Evolutionary conservation across 2,329 filamentous ascomycete genomes (phyloP).

Genomic region (Byssoonygena ceratinophila): DNA sequence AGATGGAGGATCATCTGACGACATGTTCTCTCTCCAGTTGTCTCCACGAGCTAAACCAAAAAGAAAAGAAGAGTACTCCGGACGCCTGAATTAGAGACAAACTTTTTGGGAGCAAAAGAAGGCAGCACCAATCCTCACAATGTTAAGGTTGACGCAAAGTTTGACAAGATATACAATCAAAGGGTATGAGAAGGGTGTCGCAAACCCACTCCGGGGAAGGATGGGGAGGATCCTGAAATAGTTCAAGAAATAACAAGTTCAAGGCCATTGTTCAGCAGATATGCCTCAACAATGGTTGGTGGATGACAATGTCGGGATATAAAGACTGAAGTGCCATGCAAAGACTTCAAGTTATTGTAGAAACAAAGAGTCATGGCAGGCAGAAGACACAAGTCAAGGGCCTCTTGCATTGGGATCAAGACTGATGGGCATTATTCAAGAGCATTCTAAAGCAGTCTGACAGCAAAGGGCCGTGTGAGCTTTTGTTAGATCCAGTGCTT

Average conservation of each 20-base stretch:
- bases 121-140: neutral
- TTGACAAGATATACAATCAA: neutral
- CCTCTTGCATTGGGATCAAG: neutral
- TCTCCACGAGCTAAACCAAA: neutral
- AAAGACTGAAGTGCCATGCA: conserved; percentile 4
- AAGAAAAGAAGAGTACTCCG: neutral
- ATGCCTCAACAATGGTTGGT: conserved; percentile 25
- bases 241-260: conserved; percentile 32
- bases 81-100: neutral
- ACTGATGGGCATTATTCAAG: neutral
- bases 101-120: no score
- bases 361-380: neutral
- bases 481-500: neutral
- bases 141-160: neutral
- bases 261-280: conserved; percentile 22
- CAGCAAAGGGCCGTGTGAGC: conserved; percentile 1
- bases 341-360: neutral
- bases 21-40: neutral
- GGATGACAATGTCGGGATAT: neutral
- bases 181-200: neutral
- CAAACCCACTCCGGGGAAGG: conserved; percentile 1
- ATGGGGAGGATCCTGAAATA: conserved; percentile 20
- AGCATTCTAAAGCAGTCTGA: neutral
- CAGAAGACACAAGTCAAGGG: neutral
- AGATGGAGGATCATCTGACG: conserved; percentile 5